These are phyloP conservation scores for Helicostylum pulchrum DNA, from an alignment of 192 early-diverging fungal species.

Conservation along the genomic window DNA sequence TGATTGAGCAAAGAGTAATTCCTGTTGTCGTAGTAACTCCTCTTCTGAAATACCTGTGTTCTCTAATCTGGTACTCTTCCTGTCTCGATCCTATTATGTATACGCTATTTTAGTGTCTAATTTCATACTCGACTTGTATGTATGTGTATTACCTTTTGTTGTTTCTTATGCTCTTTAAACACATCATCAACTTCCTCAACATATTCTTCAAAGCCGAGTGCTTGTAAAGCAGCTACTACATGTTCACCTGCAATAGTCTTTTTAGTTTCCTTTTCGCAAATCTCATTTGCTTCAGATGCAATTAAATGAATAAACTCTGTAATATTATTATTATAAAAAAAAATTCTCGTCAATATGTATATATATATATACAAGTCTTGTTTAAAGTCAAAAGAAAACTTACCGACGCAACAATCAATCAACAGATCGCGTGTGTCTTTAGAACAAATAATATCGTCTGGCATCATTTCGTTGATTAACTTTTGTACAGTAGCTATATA, in stretches of 20 bases:
- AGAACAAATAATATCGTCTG: conserved; percentile 83
- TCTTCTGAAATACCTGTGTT: conserved; percentile 81
- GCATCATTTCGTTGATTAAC: conserved; percentile 95
- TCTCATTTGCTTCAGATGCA: conserved; percentile 92
- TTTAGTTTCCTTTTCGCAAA: conserved; percentile 92
- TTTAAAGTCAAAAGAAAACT: conserved; percentile 12
- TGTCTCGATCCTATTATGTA: conserved; percentile 69
- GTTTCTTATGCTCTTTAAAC: conserved; percentile 83
- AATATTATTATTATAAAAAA: no score
- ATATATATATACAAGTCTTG: no score
- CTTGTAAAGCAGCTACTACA: conserved; percentile 83
- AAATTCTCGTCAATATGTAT: not conserved
- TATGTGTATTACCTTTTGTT: conserved; percentile 60
- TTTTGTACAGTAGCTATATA: conserved; percentile 84
- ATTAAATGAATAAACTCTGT: conserved; percentile 95
- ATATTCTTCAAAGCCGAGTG: conserved; percentile 92
- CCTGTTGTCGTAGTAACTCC: conserved; percentile 80
- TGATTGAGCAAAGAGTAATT: conserved; percentile 87
- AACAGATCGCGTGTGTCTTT: conserved; percentile 95
- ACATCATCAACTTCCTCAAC: conserved; percentile 84
- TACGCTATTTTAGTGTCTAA: not conserved
- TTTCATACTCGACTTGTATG: not conserved
- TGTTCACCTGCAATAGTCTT: conserved; percentile 99
- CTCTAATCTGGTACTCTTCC: conserved; percentile 71
- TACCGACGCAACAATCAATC: conserved; percentile 94